Percentiles rank a stretch among this genome's conserved stretches.
phyloP scores from a whole-genome alignment of 2,329 filamentous ascomycete genomes.

The Epichloe sp. region DNA sequence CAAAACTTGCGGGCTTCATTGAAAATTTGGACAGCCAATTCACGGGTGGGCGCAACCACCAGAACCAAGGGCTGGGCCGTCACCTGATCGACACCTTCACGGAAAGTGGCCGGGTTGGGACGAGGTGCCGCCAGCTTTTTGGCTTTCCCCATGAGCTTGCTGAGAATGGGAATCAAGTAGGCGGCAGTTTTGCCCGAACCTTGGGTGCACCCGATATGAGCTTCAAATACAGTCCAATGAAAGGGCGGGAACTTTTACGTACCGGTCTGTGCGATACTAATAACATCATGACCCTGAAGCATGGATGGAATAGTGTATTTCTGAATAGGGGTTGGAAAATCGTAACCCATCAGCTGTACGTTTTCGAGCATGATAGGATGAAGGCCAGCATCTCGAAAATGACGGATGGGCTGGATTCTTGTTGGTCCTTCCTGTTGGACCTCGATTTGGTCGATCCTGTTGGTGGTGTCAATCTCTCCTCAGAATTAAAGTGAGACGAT shows the following conservation, averaged over 20 bases:
- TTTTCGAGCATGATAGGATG: constrained; percentile 78
- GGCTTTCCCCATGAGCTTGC: constrained; percentile 88
- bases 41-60: constrained; percentile 74
- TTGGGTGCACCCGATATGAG: constrained; percentile 21
- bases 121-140: constrained; percentile 73
- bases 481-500: neutral
- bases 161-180: constrained; percentile 79
- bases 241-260: constrained; percentile 18
- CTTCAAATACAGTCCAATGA: neutral
- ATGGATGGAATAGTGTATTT: constrained; percentile 74
- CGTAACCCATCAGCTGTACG: constrained; percentile 58
- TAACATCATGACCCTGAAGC: constrained; percentile 62
- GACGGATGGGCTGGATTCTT: constrained; percentile 36
- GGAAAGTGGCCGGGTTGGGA: constrained; percentile 48
- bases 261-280: constrained; percentile 90
- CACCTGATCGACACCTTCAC: constrained; percentile 34
- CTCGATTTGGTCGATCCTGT: constrained; percentile 40
- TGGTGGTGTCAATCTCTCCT: neutral
- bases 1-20: constrained; percentile 86
- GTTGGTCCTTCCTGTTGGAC: constrained; percentile 43
- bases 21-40: constrained; percentile 89
- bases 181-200: constrained; percentile 95
- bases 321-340: constrained; percentile 72
- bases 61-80: constrained; percentile 80
- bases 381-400: constrained; percentile 64